A percentile compares a stretch with the other conserved stretches of the same genome.
phyloP scores from a whole-genome alignment of 495 filamentous ascomycete species.

The Penicillium paxilli region DNA sequence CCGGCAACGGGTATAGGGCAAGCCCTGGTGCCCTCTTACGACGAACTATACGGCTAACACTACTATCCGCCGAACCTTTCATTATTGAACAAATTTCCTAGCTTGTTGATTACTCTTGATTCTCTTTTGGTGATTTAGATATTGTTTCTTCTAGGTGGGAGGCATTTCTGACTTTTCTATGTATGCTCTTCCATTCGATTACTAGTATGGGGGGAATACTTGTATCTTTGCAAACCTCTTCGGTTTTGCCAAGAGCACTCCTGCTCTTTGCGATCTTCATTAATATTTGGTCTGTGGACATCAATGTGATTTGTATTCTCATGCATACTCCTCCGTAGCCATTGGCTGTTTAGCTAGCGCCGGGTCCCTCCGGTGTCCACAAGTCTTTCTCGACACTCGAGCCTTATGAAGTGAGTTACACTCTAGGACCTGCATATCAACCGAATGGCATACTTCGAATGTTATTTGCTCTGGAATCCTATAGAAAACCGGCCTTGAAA shows the following conservation, averaged over 20 bases:
- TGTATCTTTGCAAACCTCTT: background rate
- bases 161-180: background rate
- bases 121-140: background rate
- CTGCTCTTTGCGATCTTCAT: background rate
- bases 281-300: background rate
- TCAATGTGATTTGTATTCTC: conserved; percentile 3
- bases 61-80: no score
- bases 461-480: no score
- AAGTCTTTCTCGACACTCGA: background rate
- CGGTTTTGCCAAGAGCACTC: background rate
- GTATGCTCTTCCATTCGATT: background rate
- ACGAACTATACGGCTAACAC: conserved; percentile 44
- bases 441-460: background rate
- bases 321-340: background rate
- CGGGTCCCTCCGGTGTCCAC: background rate
- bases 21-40: conserved; percentile 45
- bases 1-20: conserved; percentile 13
- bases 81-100: background rate
- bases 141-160: background rate
- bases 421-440: no score
- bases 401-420: no score
- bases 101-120: background rate
- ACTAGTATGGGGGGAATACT: background rate
- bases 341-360: conserved; percentile 3
- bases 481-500: no score